Evolutionary conservation across 2,329 filamentous ascomycete genomes (phyloP).

Genomic region (Pseudogymnoascus sp.): DNA sequence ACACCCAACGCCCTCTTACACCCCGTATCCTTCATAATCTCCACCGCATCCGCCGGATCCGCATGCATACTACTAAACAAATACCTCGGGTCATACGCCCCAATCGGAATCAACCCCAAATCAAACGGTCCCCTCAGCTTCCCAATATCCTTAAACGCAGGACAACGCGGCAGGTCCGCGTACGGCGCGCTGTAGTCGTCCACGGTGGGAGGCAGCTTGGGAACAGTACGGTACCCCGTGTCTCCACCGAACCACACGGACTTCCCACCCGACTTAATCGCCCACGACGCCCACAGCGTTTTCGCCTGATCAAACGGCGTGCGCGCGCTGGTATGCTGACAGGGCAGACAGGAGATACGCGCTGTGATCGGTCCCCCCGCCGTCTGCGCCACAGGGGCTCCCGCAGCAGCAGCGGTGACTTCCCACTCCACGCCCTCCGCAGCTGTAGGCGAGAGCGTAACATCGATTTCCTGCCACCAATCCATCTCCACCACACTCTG

Average conservation of each 20-base stretch:
- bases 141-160: constrained; percentile 80
- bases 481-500: constrained; percentile 78
- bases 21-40: constrained; percentile 77
- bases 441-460: constrained; percentile 47
- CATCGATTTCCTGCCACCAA: constrained; percentile 82
- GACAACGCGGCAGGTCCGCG: constrained; percentile 61
- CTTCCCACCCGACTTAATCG: constrained; percentile 60
- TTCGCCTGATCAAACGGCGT: constrained; percentile 54
- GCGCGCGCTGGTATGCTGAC: constrained; percentile 72
- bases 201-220: constrained; percentile 46
- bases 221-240: constrained; percentile 79
- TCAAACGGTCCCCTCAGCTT: constrained; percentile 75
- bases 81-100: constrained; percentile 67
- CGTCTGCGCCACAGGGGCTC: constrained; percentile 23
- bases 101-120: constrained; percentile 85
- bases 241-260: constrained; percentile 87
- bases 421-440: constrained; percentile 19
- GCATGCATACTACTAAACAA: constrained; percentile 78
- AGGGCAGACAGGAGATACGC: constrained; percentile 68
- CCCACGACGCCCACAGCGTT: constrained; percentile 87
- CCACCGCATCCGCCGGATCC: constrained; percentile 77
- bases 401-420: constrained; percentile 18
- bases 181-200: constrained; percentile 68
- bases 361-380: constrained; percentile 52
- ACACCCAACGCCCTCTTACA: constrained; percentile 75